Evolutionary conservation across 345 rosid species (phyloP).

Genomic region (Populus tremula): DNA sequence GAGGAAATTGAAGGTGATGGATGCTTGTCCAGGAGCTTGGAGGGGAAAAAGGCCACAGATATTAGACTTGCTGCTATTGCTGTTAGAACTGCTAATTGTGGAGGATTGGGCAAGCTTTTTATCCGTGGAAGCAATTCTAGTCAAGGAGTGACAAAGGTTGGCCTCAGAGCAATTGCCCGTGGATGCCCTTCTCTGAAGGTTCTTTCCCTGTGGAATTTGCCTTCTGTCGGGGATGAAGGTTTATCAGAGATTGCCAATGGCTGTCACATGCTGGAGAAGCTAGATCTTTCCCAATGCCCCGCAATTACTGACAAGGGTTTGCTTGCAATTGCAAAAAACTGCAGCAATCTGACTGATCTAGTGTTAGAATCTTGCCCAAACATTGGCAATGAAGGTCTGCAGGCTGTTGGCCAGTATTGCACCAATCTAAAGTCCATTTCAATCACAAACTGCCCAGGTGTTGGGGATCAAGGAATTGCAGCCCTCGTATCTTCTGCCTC

Average conservation of each 20-base stretch:
- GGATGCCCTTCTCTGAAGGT: conserved; percentile 72
- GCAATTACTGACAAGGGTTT: conserved; percentile 61
- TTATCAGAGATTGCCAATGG: conserved; percentile 74
- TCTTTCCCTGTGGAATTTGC: conserved; percentile 71
- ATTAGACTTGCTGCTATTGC: conserved; percentile 78
- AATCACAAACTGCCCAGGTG: conserved; percentile 64
- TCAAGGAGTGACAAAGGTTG: conserved; percentile 55
- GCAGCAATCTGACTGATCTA: conserved; percentile 71
- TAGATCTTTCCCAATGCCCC: conserved; percentile 65
- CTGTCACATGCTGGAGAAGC: conserved; percentile 71
- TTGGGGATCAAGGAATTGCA: conserved; percentile 88
- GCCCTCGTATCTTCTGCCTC: conserved; percentile 52
- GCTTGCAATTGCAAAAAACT: conserved; percentile 58
- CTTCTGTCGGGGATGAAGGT: conserved; percentile 65
- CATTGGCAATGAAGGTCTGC: conserved; percentile 73
- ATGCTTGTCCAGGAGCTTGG: conserved; percentile 69
- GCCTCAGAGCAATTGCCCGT: conserved; percentile 68
- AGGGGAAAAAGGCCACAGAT: conserved; percentile 90
- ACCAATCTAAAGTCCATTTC: conserved; percentile 65
- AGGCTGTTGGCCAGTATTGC: conserved; percentile 62
- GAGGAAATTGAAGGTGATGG: conserved; percentile 54
- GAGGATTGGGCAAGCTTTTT: conserved; percentile 76
- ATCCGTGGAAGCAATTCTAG: conserved; percentile 51
- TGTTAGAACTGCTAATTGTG: conserved; percentile 80
- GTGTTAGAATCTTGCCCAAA: conserved; percentile 69